Evolutionary conservation across 495 filamentous ascomycete genomes (phyloP), one percentile per base, ranked within the genome.

Genomic region (Penicillium ochrochloron): DNA sequence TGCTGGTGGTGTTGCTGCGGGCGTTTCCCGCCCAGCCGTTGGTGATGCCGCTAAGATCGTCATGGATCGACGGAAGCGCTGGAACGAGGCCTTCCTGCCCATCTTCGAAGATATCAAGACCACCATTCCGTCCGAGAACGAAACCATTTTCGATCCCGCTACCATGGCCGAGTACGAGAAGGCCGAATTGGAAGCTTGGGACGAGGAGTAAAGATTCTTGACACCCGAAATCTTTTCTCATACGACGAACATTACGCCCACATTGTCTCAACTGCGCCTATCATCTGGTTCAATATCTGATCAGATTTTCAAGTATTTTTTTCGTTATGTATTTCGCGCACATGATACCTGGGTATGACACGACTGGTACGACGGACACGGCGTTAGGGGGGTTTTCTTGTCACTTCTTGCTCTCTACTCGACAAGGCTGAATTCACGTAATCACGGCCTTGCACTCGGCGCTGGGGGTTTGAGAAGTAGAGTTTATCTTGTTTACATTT

Each of bases 21-120:
- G 85, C 27, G 83, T 85, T 37, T 80, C 82, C 60, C 85, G 91
- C 25, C 90, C 94, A 5, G 92, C 91, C 31, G 96, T 99, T 61
- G 96, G 95, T 34, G 95, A 99, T 72, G 84, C 90, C 33, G 94
- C 94, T 2, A 86, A 90, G 70, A 92, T 88, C 23, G 80, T 98
- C 51, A 97, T 99, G 94, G 92, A 96, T 66, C 82, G 94, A 59
- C 81, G 93, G 63, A 84, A 84, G 73, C 85, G 91, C 67, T 99
- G 95, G 95, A 90, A 90, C 63, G 88, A 92, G 55, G 90, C 83
- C 48, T 95, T 99, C 71, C 89, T 92, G 6, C 88, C 91, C 0
- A 92, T 97, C 4, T 96, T 99, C 64, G 85, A 91, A 31, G 89
- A 89, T 66, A 91, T 91, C 59, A 83, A 86, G 72, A 85, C 82